Base-by-base conservation (phyloP, 208 protist species). In the Angomonas desouzai region DNA sequence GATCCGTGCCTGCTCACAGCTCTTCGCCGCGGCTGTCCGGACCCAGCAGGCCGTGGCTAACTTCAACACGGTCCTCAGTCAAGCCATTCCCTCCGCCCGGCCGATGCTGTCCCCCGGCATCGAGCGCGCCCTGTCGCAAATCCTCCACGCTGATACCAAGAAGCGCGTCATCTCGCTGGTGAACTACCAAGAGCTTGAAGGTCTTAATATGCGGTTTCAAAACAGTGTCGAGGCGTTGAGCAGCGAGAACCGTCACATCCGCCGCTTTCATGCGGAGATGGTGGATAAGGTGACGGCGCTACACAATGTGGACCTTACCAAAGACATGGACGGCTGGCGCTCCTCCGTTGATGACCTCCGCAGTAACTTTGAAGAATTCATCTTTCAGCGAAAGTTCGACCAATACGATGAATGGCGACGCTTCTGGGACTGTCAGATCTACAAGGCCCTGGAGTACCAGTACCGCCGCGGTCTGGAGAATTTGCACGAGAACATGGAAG, bases 371-470 rank as follows among this genome's bases (percentile, higher is more conserved):
- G 83, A 88, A 11, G 83, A 89, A 32, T 94, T 97, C 70, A 61
- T 93, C 2, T 62, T 85, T 28, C 76, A 73, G 27, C 83, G 93
- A 63, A 81, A 64, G 43, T 89, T 93, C 64, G 55, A 72, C 6
- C 64, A 95, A 68, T 87, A 93, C 81, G 79, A 91, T 3, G 69
- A 61, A 34, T 99, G 97, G 97, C 80, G 85, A 29, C 71, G 79
- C 43, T 96, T 98, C 79, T 97, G 94, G 90, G 97, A 99, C 75
- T 81, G 88, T 23, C 97, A 99, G 68, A 89, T 99, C 47, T 99
- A 97, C 93, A 99, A 98, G 78, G 94, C 94, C 2, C 83, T 99
- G 22, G 94, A 98, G 72, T 81, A 93, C 59, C 96, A 98, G 77
- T 99, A 98, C 74, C 80, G 85, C 25, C 72, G 76, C 1, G 93